These are phyloP conservation scores for Lipomyces sp. DNA, from an alignment of 805 yeast genomes.

Conservation along the genomic window DNA sequence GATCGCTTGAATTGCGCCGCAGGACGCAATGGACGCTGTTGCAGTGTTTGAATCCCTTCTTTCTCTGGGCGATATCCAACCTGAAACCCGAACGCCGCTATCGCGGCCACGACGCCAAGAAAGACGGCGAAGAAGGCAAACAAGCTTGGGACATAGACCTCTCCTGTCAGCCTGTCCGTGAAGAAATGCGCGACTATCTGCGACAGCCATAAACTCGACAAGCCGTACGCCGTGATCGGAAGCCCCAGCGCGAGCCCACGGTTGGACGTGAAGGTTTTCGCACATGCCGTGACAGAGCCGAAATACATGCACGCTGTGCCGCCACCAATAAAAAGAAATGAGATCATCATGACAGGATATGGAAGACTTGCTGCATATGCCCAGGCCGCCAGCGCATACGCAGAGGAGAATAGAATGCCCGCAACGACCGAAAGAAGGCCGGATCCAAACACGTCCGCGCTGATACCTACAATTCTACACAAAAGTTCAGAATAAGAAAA, in stretches of 20 bases:
- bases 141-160: conserved; percentile 23
- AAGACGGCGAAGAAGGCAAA: conserved; percentile 29
- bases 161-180: conserved; percentile 29
- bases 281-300: conserved; percentile 33
- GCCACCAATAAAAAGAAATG: conserved; percentile 40
- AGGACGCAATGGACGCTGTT: too few relatives aligned
- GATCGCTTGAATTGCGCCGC: neutral
- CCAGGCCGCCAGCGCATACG: conserved; percentile 30
- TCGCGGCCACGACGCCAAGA: conserved; percentile 19
- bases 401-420: conserved; percentile 22
- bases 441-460: conserved; percentile 30
- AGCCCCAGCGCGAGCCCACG: conserved; percentile 80
- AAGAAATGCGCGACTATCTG: conserved; percentile 49
- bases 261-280: conserved; percentile 35
- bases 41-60: too few relatives aligned
- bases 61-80: conserved; percentile 9
- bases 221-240: conserved; percentile 85
- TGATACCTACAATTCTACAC: conserved; percentile 24
- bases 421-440: conserved; percentile 24
- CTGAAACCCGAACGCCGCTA: conserved; percentile 20
- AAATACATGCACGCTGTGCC: conserved; percentile 42
- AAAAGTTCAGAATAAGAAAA: neutral
- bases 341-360: conserved; percentile 31
- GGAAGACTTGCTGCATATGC: conserved; percentile 18
- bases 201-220: conserved; percentile 73